Evolutionary conservation across 2,329 filamentous ascomycete species (phyloP), one percentile per base, ranked within the genome.

Genomic region (Lasiodiplodia sp.): DNA sequence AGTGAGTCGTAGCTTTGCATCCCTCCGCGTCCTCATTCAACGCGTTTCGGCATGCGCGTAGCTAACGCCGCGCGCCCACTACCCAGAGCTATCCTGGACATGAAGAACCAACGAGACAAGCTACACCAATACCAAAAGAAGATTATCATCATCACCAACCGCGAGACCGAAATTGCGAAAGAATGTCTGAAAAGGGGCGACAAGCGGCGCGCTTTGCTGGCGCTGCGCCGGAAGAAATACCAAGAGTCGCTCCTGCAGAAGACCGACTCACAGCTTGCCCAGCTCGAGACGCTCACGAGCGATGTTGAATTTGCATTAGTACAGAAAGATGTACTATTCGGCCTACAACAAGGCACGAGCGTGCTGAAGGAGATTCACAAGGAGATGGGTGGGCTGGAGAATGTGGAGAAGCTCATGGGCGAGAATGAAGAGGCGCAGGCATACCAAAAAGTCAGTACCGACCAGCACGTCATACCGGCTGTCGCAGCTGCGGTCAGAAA

Each of bases 51-150:
- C 47, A 47, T 52, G 18, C 44, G 38, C 51, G 25, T 40, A 62
- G 62, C 68, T 69, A 44, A 68, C 52, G 58, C 67, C 67, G 64
- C 69, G 31, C 64, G 37, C 55, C 47, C 34, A 53, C 47, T 64
- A 64, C 58, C 44, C 78, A 97, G 94, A 84, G 95, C 95, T 70
- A 97, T 98, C 81, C 91, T 98, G 76, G 94, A 98, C 83, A 92
- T 98, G 84, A 98, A 98, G 84, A 93, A 90, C 82, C 95, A 98
- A 84, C 94, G 96, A 80, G 96, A 99, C 85, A 96, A 94, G 81
- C 90, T 99, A 3, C 94, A 96, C 77, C 94, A 97, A 80, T 98
- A 98, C 84, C 95, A 97, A 81, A 91, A 92, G 76, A 92, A 92
- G 75, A 96, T 99, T 77, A 91, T 90, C 44, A 86, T 92, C 64